Evolutionary conservation across 345 rosid species (phyloP).

Genomic region (Anacardium occidentale): DNA sequence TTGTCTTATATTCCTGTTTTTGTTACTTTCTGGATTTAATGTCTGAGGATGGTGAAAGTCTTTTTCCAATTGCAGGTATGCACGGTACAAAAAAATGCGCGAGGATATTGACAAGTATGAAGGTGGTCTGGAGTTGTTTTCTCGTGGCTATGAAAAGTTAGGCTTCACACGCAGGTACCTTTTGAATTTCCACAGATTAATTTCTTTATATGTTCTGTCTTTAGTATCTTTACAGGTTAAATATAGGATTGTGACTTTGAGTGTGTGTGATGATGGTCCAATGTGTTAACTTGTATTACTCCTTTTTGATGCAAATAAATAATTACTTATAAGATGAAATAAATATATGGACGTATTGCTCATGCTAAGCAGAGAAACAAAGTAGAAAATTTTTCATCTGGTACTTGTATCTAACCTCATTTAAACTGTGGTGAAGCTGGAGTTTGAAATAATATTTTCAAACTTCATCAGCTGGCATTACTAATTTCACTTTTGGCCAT

Average conservation of each 20-base stretch:
- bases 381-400: not conserved
- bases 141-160: conserved; percentile 89
- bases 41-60: conserved; percentile 10
- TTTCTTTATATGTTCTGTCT: not conserved
- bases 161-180: conserved; percentile 79
- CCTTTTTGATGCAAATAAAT: not conserved
- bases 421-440: not conserved
- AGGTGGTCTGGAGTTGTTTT: conserved; percentile 88
- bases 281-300: not conserved
- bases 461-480: not conserved
- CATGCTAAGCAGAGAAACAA: not conserved
- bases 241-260: conserved; percentile 7
- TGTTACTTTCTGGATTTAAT: conserved; percentile 17
- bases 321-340: not conserved
- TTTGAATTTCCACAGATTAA: not conserved
- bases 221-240: not conserved
- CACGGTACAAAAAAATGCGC: conserved; percentile 62
- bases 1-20: not conserved
- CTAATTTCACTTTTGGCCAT: not conserved
- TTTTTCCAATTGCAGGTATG: conserved; percentile 46
- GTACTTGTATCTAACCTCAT: conserved; percentile 8
- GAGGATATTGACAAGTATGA: conserved; percentile 72
- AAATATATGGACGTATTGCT: not conserved
- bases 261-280: not conserved
- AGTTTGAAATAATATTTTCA: conserved; percentile 2